Percentiles rank a stretch among this genome's conserved stretches.
These are phyloP conservation scores for Colletotrichum caudatum DNA, from an alignment of 2,329 filamentous ascomycete genomes.

Conservation along the genomic window DNA sequence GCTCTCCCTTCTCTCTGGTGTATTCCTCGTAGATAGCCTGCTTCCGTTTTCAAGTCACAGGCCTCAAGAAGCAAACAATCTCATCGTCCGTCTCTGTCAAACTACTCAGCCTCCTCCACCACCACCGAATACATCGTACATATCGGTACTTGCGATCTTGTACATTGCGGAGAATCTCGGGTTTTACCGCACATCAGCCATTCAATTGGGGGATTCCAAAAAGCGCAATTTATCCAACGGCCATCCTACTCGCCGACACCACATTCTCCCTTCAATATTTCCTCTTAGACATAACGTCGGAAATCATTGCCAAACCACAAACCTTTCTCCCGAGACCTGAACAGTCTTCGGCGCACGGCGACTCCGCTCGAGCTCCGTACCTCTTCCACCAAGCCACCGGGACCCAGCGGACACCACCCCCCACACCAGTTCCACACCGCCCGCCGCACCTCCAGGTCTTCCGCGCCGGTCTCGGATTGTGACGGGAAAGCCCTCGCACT, in stretches of 20 bases:
- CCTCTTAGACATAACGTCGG: background rate
- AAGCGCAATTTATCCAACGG: slow-evolving; percentile 2
- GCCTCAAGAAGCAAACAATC: background rate
- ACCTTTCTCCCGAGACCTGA: slow-evolving; percentile 7
- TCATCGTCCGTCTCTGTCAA: slow-evolving; percentile 1
- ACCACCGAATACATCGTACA: background rate
- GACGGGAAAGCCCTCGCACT: slow-evolving; percentile 6
- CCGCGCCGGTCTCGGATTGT: slow-evolving; percentile 11
- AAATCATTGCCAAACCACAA: background rate
- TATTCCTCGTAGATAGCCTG: background rate
- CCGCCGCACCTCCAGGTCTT: background rate
- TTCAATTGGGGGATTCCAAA: slow-evolving; percentile 4
- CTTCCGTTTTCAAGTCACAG: background rate
- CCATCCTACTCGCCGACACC: background rate
- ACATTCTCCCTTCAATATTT: background rate
- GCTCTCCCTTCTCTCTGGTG: slow-evolving; percentile 11
- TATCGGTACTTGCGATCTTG: slow-evolving; percentile 6
- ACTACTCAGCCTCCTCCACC: background rate
- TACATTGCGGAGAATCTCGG: slow-evolving; percentile 2
- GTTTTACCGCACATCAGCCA: background rate
- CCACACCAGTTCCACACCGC: slow-evolving; percentile 4
- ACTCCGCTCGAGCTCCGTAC: slow-evolving; percentile 12
- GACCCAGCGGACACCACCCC: background rate
- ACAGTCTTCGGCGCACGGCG: slow-evolving; percentile 31
- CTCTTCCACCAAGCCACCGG: slow-evolving; percentile 5